Percentiles rank a stretch among this genome's conserved stretches.
Conservation (phyloP, 2,329 filamentous ascomycete species). For the Colletotrichum agaves region DNA sequence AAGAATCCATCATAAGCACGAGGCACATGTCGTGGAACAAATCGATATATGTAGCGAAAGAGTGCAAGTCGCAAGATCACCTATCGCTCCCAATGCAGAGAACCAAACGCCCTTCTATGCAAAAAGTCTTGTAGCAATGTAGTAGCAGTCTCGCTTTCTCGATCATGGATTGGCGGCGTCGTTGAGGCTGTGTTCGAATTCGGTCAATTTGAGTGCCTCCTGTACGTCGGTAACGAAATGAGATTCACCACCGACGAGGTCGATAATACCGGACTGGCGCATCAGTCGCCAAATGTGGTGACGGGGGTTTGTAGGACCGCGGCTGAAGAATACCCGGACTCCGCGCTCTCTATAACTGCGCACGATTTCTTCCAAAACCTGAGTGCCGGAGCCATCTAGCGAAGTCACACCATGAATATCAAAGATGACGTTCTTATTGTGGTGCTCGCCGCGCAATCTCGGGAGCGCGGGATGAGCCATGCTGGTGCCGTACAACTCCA, state of each 20-base stretch:
- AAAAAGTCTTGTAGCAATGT: not conserved
- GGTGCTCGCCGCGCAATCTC: slow-evolving; percentile 77
- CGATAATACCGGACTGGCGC: slow-evolving; percentile 83
- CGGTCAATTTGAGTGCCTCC: slow-evolving; percentile 84
- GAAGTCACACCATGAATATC: slow-evolving; percentile 98
- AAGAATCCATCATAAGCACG: slow-evolving; percentile 12
- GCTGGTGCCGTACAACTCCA: slow-evolving; percentile 91
- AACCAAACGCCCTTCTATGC: slow-evolving; percentile 30
- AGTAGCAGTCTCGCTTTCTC: too few relatives aligned
- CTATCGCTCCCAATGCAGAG: slow-evolving; percentile 23
- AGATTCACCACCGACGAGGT: slow-evolving; percentile 78
- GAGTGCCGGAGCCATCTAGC: slow-evolving; percentile 91
- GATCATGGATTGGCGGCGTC: slow-evolving; percentile 19
- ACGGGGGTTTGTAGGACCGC: slow-evolving; percentile 58
- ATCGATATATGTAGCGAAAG: not conserved
- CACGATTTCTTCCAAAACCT: slow-evolving; percentile 92
- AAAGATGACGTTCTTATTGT: slow-evolving; percentile 93
- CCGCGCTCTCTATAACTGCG: slow-evolving; percentile 79
- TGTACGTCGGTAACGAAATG: slow-evolving; percentile 88
- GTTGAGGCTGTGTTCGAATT: slow-evolving; percentile 69
- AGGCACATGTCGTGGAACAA: not conserved
- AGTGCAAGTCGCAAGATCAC: not conserved
- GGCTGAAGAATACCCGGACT: slow-evolving; percentile 80
- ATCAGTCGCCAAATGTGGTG: slow-evolving; percentile 78
- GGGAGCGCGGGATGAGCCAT: slow-evolving; percentile 89